A percentile compares a stretch with the other conserved stretches of the same genome.
Evolutionary conservation across 2,329 filamentous ascomycete genomes (phyloP).

Genomic region (Microsporum ferrugineum): DNA sequence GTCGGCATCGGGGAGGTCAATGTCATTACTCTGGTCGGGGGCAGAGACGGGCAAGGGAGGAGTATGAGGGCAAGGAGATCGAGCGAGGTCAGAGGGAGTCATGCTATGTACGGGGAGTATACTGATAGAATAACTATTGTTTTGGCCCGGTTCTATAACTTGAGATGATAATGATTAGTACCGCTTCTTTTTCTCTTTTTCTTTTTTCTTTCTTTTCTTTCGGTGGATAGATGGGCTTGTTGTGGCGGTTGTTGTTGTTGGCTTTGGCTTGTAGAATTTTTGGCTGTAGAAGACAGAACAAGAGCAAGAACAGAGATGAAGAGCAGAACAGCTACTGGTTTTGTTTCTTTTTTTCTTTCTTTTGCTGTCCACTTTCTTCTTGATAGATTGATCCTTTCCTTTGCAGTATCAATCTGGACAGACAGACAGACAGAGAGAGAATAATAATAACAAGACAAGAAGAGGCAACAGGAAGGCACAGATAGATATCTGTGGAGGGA

Average conservation of each 20-base stretch:
- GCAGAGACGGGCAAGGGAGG: not conserved
- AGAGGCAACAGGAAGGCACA: slow-evolving; percentile 3
- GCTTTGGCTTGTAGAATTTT: not conserved
- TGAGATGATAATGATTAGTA: not conserved
- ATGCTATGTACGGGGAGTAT: slow-evolving; percentile 5
- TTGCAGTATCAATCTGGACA: slow-evolving; percentile 1
- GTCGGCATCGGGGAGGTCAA: not conserved
- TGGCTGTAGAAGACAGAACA: not conserved
- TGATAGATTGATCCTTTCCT: not conserved
- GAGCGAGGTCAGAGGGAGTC: slow-evolving; percentile 3
- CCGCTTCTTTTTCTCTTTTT: not conserved
- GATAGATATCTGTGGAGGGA: not conserved
- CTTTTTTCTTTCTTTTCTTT: not conserved
- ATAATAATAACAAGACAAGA: not conserved
- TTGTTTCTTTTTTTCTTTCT: not conserved
- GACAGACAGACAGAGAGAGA: not conserved
- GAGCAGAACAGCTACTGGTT: slow-evolving; percentile 2
- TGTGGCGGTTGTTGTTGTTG: not conserved
- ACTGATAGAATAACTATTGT: slow-evolving; percentile 1
- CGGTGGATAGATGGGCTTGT: not conserved
- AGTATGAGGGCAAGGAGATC: not conserved
- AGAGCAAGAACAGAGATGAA: not conserved
- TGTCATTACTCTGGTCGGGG: not conserved
- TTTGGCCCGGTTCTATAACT: not conserved
- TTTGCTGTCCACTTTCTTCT: not conserved